These are phyloP conservation scores for Mycena kentingensis DNA, from an alignment of 768 basidiomycete genomes.

Conservation along the genomic window DNA sequence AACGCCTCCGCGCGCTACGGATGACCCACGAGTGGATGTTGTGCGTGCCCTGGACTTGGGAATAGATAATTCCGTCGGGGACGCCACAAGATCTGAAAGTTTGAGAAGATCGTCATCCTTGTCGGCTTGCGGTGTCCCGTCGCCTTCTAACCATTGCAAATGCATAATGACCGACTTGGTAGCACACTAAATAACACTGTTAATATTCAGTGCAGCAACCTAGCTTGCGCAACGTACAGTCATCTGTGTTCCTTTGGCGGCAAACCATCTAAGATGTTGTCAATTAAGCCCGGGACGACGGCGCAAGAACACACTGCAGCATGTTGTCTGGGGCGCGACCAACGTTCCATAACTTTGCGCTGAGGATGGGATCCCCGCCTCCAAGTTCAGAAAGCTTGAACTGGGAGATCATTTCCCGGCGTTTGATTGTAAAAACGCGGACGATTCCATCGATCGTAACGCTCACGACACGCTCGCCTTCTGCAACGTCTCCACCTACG, in stretches of 20 bases:
- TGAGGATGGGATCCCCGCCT: conserved; percentile 63
- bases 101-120: not conserved
- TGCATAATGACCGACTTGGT: conserved; percentile 87
- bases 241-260: conserved; percentile 87
- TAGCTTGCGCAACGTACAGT: conserved; percentile 53
- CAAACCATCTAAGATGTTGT: conserved; percentile 67
- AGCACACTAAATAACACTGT: conserved; percentile 63
- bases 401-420: conserved; percentile 89
- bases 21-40: not conserved
- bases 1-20: conserved; percentile 3
- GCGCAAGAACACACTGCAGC: conserved; percentile 61
- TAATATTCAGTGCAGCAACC: conserved; percentile 1
- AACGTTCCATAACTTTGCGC: conserved; percentile 71
- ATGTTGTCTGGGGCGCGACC: conserved; percentile 84
- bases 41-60: not conserved
- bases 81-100: not conserved
- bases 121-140: conserved; percentile 22
- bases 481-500: conserved; percentile 28
- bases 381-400: conserved; percentile 85
- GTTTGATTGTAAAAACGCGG: conserved; percentile 81
- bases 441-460: conserved; percentile 93
- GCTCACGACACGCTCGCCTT: conserved; percentile 84
- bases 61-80: not conserved
- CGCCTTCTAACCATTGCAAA: conserved; percentile 81
- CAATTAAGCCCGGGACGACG: not conserved